Conservation (phyloP, 371 early-diverging fungal genomes). For the Circinella minor region DNA sequence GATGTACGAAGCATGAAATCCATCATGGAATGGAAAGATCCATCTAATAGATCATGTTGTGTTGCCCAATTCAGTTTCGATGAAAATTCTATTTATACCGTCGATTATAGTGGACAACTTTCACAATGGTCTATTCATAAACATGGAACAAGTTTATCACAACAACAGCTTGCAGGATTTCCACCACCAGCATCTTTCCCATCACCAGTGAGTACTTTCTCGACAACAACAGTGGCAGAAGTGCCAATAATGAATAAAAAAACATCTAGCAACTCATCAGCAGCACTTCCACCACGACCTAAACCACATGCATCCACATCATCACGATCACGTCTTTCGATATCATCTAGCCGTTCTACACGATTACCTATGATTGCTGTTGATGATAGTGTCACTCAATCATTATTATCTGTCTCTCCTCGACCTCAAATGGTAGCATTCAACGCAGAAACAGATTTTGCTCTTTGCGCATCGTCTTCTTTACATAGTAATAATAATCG, state of each 20-base stretch:
- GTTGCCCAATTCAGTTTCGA: constrained; percentile 72
- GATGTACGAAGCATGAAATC: constrained; percentile 62
- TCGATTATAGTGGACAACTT: constrained; percentile 52
- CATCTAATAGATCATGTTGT: constrained; percentile 43
- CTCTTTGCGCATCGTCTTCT: constrained; percentile 38
- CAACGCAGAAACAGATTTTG: constrained; percentile 51
- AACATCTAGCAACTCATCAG: neutral
- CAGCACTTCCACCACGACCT: constrained; percentile 24
- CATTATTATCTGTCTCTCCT: constrained; percentile 37
- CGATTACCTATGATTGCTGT: constrained; percentile 26
- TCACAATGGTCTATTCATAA: constrained; percentile 64
- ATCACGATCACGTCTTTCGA: constrained; percentile 29
- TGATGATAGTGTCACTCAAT: constrained; percentile 41
- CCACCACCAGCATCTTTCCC: constrained; percentile 38
- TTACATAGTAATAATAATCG: neutral
- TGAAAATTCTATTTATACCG: constrained; percentile 65
- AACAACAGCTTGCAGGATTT: constrained; percentile 39
- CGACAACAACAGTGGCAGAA: neutral
- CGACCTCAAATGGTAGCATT: constrained; percentile 55
- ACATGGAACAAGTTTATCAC: constrained; percentile 46
- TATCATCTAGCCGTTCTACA: constrained; percentile 31
- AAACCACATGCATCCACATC: constrained; percentile 31
- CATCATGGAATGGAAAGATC: constrained; percentile 64
- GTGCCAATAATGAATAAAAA: neutral
- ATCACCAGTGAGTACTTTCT: constrained; percentile 6